These are phyloP conservation scores for Magnusiomyces clavatus DNA, from an alignment of 1,139 yeast genomes.

Conservation along the genomic window DNA sequence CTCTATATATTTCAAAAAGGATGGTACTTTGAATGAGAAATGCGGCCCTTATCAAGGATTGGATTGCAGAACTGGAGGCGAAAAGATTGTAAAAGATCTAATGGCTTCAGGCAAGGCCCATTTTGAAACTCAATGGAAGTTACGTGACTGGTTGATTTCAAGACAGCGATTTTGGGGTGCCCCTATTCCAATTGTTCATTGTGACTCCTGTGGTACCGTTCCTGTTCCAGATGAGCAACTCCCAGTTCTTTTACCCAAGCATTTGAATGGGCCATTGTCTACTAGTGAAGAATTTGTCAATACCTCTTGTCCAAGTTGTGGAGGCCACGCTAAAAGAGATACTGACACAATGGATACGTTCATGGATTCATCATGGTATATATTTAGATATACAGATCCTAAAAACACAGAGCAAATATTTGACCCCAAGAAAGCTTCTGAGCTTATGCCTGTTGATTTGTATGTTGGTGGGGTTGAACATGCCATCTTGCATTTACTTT, in stretches of 20 bases:
- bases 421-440: conserved; percentile 42
- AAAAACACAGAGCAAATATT: conserved; percentile 52
- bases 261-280: conserved; percentile 64
- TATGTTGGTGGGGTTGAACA: conserved; percentile 96
- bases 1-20: conserved; percentile 43
- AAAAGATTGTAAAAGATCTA: conserved; percentile 40
- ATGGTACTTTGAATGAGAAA: conserved; percentile 47
- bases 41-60: conserved; percentile 50
- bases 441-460: conserved; percentile 73
- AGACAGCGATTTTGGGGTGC: conserved; percentile 98
- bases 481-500: conserved; percentile 83
- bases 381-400: conserved; percentile 74
- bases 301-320: conserved; percentile 76
- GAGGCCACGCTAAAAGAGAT: conserved; percentile 68
- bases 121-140: conserved; percentile 46
- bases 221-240: conserved; percentile 82
- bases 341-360: conserved; percentile 98
- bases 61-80: conserved; percentile 44
- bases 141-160: conserved; percentile 90
- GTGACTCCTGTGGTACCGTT: conserved; percentile 76
- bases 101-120: conserved; percentile 38
- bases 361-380: conserved; percentile 97
- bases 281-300: conserved; percentile 62
- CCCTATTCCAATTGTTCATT: conserved; percentile 90
- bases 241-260: conserved; percentile 71